Percentiles rank a stretch among this genome's conserved stretches.
phyloP scores from a whole-genome alignment of 139 green algal genomes.

The Chlamydomonas sp. region DNA sequence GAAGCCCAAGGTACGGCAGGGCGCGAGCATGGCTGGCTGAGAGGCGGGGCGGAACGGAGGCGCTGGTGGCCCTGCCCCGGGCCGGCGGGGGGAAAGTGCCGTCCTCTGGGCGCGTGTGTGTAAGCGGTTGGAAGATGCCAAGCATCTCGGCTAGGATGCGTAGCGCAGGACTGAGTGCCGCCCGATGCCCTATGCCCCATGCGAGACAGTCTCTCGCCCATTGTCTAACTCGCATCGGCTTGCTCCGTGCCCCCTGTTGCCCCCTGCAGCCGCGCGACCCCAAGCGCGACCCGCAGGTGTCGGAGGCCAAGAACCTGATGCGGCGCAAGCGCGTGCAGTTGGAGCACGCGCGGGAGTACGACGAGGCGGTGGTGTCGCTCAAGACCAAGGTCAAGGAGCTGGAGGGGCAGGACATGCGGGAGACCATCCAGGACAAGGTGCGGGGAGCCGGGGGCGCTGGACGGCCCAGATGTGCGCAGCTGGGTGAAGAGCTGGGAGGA shows the following conservation, averaged over 20 bases:
- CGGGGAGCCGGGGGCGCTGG: neutral
- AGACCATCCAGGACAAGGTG: constrained; percentile 89
- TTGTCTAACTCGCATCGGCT: neutral
- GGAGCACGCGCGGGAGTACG: constrained; percentile 73
- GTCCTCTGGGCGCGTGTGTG: no score
- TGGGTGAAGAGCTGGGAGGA: neutral
- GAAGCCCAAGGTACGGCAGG: constrained; percentile 62
- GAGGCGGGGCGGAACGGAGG: neutral
- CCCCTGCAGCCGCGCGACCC: constrained; percentile 54
- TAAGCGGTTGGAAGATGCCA: no score
- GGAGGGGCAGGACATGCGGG: constrained; percentile 90
- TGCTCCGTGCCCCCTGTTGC: neutral
- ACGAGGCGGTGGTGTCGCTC: constrained; percentile 73
- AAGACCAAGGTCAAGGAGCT: constrained; percentile 80
- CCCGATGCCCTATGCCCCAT: no score
- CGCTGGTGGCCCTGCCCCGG: neutral
- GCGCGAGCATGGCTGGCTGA: neutral
- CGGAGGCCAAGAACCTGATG: constrained; percentile 69
- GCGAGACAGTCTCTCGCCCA: neutral
- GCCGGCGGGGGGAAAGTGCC: no score
- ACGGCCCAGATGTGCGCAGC: neutral
- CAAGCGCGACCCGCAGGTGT: constrained; percentile 60
- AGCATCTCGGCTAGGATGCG: no score
- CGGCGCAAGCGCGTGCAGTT: constrained; percentile 78
- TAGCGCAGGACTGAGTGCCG: no score